Conservation (phyloP, 2,329 filamentous ascomycete genomes). For the Ophiocordyceps polyrhachis-furcata region DNA sequence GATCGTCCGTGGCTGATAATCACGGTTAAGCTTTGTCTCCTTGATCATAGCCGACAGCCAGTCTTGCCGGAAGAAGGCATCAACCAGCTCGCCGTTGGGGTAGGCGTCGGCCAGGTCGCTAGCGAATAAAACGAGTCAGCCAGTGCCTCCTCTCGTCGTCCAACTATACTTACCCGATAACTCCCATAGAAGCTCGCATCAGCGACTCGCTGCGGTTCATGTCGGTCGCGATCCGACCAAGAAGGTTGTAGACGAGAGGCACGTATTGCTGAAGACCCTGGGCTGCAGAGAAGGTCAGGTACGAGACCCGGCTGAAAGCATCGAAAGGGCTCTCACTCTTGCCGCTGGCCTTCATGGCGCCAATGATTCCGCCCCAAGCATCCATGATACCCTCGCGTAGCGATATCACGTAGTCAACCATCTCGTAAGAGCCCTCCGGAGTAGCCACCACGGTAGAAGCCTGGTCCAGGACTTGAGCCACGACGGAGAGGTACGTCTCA, state of each 20-base stretch:
- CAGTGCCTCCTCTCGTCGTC: background rate
- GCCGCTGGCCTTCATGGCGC: conserved; percentile 69
- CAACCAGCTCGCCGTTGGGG: conserved; percentile 69
- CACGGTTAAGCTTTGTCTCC: conserved; percentile 76
- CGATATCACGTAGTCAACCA: conserved; percentile 91
- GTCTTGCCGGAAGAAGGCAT: conserved; percentile 81
- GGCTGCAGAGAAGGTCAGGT: conserved; percentile 24
- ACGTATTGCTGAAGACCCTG: conserved; percentile 59
- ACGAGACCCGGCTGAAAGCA: too few relatives aligned
- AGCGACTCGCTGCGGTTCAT: conserved; percentile 79
- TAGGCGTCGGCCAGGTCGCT: conserved; percentile 91
- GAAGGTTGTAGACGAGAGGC: conserved; percentile 68
- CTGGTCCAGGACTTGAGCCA: conserved; percentile 86
- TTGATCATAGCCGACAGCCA: conserved; percentile 84
- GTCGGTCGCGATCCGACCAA: conserved; percentile 65
- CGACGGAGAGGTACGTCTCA: conserved; percentile 79
- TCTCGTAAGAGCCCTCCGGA: conserved; percentile 73
- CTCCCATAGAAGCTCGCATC: conserved; percentile 88
- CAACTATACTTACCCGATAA: conserved; percentile 57
- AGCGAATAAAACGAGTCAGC: background rate
- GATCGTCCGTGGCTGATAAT: conserved; percentile 68
- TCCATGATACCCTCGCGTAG: conserved; percentile 97
- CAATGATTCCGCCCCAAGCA: conserved; percentile 92
- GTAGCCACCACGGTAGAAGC: conserved; percentile 66
- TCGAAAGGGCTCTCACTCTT: conserved; percentile 41